Conservation (phyloP, 2,329 filamentous ascomycete species). For the Metarhizium humberi region DNA sequence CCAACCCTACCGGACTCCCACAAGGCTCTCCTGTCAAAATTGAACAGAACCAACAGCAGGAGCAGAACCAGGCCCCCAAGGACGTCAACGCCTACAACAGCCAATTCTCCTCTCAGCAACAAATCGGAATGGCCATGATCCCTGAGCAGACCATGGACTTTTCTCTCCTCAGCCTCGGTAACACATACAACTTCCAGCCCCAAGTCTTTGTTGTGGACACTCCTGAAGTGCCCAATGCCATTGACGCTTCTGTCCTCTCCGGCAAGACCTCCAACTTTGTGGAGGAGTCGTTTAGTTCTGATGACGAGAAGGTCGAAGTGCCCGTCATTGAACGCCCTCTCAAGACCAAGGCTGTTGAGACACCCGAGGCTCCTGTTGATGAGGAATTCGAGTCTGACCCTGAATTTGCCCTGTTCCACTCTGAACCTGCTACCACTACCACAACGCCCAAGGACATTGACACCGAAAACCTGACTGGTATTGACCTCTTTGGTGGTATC, state of each 20-base stretch:
- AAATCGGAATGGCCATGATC: conserved; percentile 75
- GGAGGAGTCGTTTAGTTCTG: conserved; percentile 31
- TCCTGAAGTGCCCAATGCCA: conserved; percentile 50
- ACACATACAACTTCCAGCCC: conserved; percentile 53
- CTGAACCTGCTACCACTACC: conserved; percentile 20
- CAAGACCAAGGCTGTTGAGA: conserved; percentile 22
- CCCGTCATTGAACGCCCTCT: conserved; percentile 41
- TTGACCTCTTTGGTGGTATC: conserved; percentile 43
- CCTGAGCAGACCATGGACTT: conserved; percentile 73
- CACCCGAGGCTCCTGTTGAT: conserved; percentile 27
- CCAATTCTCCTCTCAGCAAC: conserved; percentile 48
- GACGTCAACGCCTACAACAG: conserved; percentile 54
- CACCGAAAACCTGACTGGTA: conserved; percentile 28
- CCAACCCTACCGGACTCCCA: conserved; percentile 41
- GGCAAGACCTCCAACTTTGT: conserved; percentile 58
- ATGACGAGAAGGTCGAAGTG: conserved; percentile 48
- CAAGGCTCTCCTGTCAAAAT: conserved; percentile 28
- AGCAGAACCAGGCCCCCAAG: conserved; percentile 48
- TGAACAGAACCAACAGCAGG: conserved; percentile 25
- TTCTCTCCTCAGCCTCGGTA: conserved; percentile 55
- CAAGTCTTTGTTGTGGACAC: conserved; percentile 70
- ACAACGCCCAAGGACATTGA: conserved; percentile 29
- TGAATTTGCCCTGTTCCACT: conserved; percentile 51
- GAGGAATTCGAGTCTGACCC: conserved; percentile 54
- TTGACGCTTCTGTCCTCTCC: conserved; percentile 55